These are phyloP conservation scores for Fraxinus sp. DNA, from an alignment of 305 asterid species.

Conservation along the genomic window DNA sequence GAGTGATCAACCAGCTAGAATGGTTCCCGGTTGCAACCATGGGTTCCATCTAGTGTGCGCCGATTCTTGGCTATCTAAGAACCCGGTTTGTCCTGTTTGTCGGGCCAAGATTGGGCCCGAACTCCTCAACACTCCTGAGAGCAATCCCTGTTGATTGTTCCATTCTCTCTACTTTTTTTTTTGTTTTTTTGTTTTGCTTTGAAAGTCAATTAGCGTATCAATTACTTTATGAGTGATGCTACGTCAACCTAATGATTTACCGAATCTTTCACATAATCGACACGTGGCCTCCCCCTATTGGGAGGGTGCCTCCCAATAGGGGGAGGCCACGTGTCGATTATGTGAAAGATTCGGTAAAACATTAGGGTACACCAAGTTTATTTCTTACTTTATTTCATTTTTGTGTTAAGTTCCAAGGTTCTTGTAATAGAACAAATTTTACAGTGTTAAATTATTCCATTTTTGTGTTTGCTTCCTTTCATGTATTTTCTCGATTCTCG, in stretches of 20 bases:
- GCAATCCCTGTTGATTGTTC: slow-evolving; percentile 34
- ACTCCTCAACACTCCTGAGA: slow-evolving; percentile 38
- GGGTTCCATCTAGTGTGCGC: slow-evolving; percentile 69
- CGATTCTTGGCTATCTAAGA: slow-evolving; percentile 64
- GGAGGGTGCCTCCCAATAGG: too few species aligned
- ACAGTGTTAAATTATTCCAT: too few species aligned
- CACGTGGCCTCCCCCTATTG: too few species aligned
- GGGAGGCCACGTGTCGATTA: too few species aligned
- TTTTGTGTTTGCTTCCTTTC: background rate
- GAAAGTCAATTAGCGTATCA: too few species aligned
- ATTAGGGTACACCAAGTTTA: background rate
- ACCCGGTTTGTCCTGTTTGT: slow-evolving; percentile 61
- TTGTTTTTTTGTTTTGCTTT: background rate
- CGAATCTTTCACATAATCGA: too few species aligned
- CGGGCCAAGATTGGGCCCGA: slow-evolving; percentile 51
- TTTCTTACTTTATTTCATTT: background rate
- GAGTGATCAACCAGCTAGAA: slow-evolving; percentile 49
- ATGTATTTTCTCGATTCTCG: background rate
- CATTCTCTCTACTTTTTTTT: background rate
- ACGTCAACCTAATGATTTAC: too few species aligned
- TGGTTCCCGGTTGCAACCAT: slow-evolving; percentile 73
- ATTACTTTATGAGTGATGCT: too few species aligned
- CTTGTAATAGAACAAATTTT: background rate
- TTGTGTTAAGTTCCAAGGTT: background rate
- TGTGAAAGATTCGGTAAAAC: too few species aligned